Evolutionary conservation across 2,329 filamentous ascomycete species (phyloP).

Genomic region (Cadophora luteo-olivacea): DNA sequence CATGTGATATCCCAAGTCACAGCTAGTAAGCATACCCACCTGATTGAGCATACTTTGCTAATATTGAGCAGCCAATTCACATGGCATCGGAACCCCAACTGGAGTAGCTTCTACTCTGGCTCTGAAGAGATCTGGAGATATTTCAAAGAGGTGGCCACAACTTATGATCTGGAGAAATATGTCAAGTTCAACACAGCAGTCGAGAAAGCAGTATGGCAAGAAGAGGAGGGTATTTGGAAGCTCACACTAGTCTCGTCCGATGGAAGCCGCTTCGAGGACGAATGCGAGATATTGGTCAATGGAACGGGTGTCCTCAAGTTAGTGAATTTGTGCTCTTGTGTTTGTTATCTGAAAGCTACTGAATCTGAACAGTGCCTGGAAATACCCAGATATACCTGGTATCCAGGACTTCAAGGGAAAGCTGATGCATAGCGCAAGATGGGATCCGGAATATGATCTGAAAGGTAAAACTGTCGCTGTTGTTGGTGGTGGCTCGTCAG

Average conservation of each 20-base stretch:
- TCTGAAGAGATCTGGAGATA: slow-evolving; percentile 43
- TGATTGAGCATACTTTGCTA: background rate
- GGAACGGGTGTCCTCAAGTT: slow-evolving; percentile 57
- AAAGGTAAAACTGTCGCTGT: slow-evolving; percentile 45
- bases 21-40: slow-evolving; percentile 60
- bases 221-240: slow-evolving; percentile 49
- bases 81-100: slow-evolving; percentile 37
- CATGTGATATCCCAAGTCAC: slow-evolving; percentile 62
- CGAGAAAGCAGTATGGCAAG: slow-evolving; percentile 52
- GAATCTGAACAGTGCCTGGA: slow-evolving; percentile 56
- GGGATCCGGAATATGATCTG: slow-evolving; percentile 49
- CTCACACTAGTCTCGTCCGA: slow-evolving; percentile 22
- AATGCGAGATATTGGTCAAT: slow-evolving; percentile 56
- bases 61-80: slow-evolving; percentile 19
- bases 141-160: slow-evolving; percentile 44
- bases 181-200: slow-evolving; percentile 53
- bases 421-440: slow-evolving; percentile 52
- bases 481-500: slow-evolving; percentile 49
- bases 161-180: slow-evolving; percentile 48
- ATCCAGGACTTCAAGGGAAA: slow-evolving; percentile 53
- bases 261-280: slow-evolving; percentile 44
- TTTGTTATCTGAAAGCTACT: slow-evolving; percentile 41
- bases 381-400: slow-evolving; percentile 54
- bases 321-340: background rate
- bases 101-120: slow-evolving; percentile 43